Base-by-base conservation (phyloP, 164 flowering plant genomes). In the Echeveria elegans region DNA sequence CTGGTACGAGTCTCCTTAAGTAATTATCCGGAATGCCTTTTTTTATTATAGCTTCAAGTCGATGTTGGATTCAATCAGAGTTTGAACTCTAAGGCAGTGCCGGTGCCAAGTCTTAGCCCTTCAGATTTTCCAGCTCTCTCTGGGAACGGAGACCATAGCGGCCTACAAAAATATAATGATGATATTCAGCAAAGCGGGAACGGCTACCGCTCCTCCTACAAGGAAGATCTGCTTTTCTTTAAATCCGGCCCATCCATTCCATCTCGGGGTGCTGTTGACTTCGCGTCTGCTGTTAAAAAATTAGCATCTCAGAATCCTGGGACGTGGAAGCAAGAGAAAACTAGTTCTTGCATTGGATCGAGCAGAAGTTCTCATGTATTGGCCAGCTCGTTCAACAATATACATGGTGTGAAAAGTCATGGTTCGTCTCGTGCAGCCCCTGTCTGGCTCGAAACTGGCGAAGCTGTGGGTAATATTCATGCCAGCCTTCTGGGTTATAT, bases 401-500 rank as follows among this genome's bases (percentile, higher is more conserved):
- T 85, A 30, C 78, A 81, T 66, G 88, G 80, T 6, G 41, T 77
- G 70, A 96, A 86, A 67, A 84, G 48, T 58, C 83, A 84, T 72
- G 80, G 85, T 69, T 73, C 96, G 62, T 65, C 82, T 73, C 89
- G 88, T 41, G 74, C 81, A 26, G 78, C 88, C 71, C 92, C 99
- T 73, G 76, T 74, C 31, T 95, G 99, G 99, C 91, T 95, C 70
- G 98, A 95, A 73, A 95, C 95, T 65, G 99, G 99, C 68, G 99
- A 95, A 68, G 86, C 96, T 71, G 96, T 92, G 64, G 99, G 99
- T 95, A 95, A 88, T 76, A 78, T 56, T 60, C 71, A 29, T 61
- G 68, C 73, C 65, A 31, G 72, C 63, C 36, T 63, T 72, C 48
- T 34, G 48, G 70, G 64, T 66, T 23, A 75, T 72, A 47, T 34